Percentiles rank a stretch among this genome's conserved stretches.
phyloP scores from a whole-genome alignment of 2,329 filamentous ascomycete species.

The Aspergillus tamarii region DNA sequence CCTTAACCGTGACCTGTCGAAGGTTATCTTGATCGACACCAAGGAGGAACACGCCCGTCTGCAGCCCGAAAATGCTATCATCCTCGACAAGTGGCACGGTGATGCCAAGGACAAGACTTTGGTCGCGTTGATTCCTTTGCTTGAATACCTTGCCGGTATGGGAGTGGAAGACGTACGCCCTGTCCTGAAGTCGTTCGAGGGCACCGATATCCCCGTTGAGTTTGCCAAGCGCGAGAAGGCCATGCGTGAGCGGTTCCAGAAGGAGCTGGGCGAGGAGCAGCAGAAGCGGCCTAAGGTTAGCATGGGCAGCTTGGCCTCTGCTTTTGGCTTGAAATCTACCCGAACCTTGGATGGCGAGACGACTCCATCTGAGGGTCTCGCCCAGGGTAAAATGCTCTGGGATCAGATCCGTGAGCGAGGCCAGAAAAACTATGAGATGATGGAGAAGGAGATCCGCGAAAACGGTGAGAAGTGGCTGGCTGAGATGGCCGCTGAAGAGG shows the following conservation, averaged over 20 bases:
- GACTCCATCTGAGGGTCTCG: slow-evolving; percentile 73
- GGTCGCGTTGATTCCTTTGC: slow-evolving; percentile 88
- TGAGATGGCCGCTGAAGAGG: slow-evolving; percentile 85
- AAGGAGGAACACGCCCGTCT: slow-evolving; percentile 78
- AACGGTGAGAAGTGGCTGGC: slow-evolving; percentile 96
- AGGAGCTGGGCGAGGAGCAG: slow-evolving; percentile 71
- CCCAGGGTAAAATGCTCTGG: slow-evolving; percentile 95
- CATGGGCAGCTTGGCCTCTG: slow-evolving; percentile 68
- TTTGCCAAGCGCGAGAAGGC: slow-evolving; percentile 87
- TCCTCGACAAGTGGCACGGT: slow-evolving; percentile 88
- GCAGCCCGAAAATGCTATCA: slow-evolving; percentile 95
- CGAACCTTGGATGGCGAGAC: slow-evolving; percentile 68
- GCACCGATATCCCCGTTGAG: slow-evolving; percentile 84
- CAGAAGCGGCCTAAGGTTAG: slow-evolving; percentile 63
- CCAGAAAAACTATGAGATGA: slow-evolving; percentile 82
- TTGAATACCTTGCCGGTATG: slow-evolving; percentile 96
- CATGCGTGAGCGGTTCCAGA: slow-evolving; percentile 81
- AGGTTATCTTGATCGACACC: slow-evolving; percentile 93
- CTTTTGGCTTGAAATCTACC: slow-evolving; percentile 76
- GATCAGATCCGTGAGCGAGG: slow-evolving; percentile 92
- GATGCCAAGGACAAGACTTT: slow-evolving; percentile 81
- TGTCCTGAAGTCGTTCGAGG: slow-evolving; percentile 84
- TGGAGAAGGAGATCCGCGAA: slow-evolving; percentile 88
- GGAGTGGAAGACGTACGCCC: slow-evolving; percentile 84
- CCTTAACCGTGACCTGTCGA: slow-evolving; percentile 92